These are phyloP conservation scores for Fusarium sp. DNA, from an alignment of 2,329 filamentous ascomycete species.

Conservation along the genomic window DNA sequence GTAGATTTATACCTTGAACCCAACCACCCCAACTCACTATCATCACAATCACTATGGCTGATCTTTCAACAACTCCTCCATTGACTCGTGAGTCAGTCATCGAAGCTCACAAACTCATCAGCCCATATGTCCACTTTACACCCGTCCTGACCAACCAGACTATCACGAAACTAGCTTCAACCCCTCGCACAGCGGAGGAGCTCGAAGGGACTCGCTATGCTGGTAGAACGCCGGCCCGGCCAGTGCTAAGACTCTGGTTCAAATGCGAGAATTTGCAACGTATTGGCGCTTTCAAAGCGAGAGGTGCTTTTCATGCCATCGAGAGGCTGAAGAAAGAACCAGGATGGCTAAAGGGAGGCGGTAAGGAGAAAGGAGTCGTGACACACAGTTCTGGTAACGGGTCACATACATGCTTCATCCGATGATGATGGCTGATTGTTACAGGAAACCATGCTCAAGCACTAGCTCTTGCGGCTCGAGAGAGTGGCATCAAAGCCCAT, in stretches of 20 bases:
- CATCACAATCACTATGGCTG: slow-evolving; percentile 55
- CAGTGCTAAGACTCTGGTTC: slow-evolving; percentile 81
- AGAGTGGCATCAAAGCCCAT: slow-evolving; percentile 77
- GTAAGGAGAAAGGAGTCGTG: slow-evolving; percentile 74
- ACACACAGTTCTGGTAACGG: slow-evolving; percentile 86
- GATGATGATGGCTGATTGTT: background rate
- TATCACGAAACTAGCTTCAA: slow-evolving; percentile 77
- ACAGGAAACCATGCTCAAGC: slow-evolving; percentile 95
- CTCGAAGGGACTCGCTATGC: slow-evolving; percentile 65
- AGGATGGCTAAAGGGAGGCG: slow-evolving; percentile 67
- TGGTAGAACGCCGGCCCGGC: slow-evolving; percentile 65
- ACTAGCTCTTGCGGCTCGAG: slow-evolving; percentile 81
- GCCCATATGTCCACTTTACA: slow-evolving; percentile 80
- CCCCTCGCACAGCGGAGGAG: slow-evolving; percentile 64
- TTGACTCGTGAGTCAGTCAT: slow-evolving; percentile 77
- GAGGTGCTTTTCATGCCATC: slow-evolving; percentile 89
- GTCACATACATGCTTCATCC: background rate
- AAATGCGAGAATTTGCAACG: slow-evolving; percentile 95
- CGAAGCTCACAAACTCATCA: slow-evolving; percentile 76
- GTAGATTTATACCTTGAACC: background rate
- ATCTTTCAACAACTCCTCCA: slow-evolving; percentile 63
- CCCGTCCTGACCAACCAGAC: slow-evolving; percentile 83
- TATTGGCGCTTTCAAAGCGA: slow-evolving; percentile 90
- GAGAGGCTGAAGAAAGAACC: slow-evolving; percentile 70
- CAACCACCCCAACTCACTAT: background rate